Evolutionary conservation across 164 flowering plant species (phyloP).

Genomic region (Cinnamomum micranthum): DNA sequence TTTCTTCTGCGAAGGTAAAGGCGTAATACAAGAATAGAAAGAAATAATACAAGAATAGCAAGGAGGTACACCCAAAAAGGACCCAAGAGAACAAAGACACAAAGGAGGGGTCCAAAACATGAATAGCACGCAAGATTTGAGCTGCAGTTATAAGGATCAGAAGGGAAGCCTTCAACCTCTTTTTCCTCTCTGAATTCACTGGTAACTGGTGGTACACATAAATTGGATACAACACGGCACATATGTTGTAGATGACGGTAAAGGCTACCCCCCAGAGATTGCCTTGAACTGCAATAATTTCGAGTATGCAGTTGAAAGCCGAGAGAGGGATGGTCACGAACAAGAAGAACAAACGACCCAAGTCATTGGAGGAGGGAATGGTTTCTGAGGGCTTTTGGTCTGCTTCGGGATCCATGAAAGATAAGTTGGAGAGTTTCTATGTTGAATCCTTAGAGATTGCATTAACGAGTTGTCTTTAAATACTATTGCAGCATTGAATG

Average conservation of each 20-base stretch:
- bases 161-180: background rate
- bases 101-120: background rate
- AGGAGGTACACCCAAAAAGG: background rate
- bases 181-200: background rate
- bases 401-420: background rate
- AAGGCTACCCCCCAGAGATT: background rate
- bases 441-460: too few relatives aligned
- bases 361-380: background rate
- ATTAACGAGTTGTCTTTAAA: too few relatives aligned
- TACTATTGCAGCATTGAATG: too few relatives aligned
- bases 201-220: background rate
- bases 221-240: too few relatives aligned
- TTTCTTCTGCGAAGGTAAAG: too few relatives aligned
- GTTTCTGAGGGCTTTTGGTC: background rate
- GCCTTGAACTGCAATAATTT: background rate
- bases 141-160: background rate
- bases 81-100: background rate
- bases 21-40: background rate
- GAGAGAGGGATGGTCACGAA: background rate
- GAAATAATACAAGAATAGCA: background rate
- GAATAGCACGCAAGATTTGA: background rate
- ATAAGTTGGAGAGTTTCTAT: too few relatives aligned
- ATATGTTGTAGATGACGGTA: background rate
- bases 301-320: background rate
- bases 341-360: background rate